Conservation (phyloP, 345 rosid genomes). For the Salix brachista region DNA sequence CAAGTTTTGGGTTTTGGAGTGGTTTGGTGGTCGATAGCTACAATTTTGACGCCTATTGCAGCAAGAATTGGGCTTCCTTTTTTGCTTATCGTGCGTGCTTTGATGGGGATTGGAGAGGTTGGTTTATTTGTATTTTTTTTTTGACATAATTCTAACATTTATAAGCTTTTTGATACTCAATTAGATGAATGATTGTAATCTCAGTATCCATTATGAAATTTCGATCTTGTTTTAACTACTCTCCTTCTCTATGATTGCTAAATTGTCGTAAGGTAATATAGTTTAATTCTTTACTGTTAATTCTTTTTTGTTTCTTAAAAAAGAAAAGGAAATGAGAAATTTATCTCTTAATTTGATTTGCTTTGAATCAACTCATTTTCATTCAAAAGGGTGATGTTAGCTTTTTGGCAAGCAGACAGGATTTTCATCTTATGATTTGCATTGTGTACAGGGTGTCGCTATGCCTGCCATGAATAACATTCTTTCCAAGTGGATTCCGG, state of each 20-base stretch:
- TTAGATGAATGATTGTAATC: too few relatives aligned
- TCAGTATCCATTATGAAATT: too few relatives aligned
- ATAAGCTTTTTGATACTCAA: neutral
- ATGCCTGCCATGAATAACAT: slow-evolving; percentile 99
- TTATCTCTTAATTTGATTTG: neutral
- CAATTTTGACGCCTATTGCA: slow-evolving; percentile 91
- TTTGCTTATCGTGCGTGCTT: slow-evolving; percentile 82
- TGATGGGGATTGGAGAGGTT: slow-evolving; percentile 99
- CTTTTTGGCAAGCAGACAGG: slow-evolving; percentile 5
- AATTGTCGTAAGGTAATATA: neutral
- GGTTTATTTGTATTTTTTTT: slow-evolving; percentile 18
- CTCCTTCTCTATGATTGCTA: neutral
- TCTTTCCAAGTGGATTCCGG: slow-evolving; percentile 96
- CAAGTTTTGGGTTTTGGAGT: slow-evolving; percentile 89
- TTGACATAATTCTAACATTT: too few relatives aligned
- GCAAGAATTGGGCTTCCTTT: slow-evolving; percentile 86
- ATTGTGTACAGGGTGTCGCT: slow-evolving; percentile 79
- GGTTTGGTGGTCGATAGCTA: slow-evolving; percentile 93
- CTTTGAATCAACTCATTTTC: neutral
- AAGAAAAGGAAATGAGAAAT: neutral
- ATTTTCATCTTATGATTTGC: slow-evolving; percentile 26
- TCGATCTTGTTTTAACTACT: neutral
- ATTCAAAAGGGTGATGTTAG: slow-evolving; percentile 1
- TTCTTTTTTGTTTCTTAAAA: neutral
- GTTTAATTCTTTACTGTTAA: too few relatives aligned